phyloP scores from a whole-genome alignment of 108 stramenopile genomes.

The Heterococcus sp. region DNA sequence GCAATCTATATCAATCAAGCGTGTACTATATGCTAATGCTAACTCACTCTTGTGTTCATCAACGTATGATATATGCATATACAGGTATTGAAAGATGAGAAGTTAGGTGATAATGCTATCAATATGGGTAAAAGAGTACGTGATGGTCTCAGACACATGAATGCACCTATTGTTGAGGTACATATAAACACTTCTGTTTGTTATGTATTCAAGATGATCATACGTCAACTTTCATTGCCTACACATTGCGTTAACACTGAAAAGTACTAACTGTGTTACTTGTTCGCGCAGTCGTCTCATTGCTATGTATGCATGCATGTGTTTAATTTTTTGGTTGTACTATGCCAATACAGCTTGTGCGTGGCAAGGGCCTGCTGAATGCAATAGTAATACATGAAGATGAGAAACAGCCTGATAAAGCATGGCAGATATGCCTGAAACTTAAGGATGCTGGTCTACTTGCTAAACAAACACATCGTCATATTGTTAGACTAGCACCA shows the following conservation, averaged over 20 bases:
- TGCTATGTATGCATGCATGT: too few relatives aligned
- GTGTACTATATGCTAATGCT: too few relatives aligned
- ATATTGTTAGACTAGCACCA: constrained; percentile 97
- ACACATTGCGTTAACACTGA: too few relatives aligned
- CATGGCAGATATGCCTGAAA: constrained; percentile 82
- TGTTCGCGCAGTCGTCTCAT: neutral
- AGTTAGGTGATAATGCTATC: constrained; percentile 74
- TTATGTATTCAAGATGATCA: neutral
- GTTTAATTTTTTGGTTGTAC: too few relatives aligned
- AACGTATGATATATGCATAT: too few relatives aligned
- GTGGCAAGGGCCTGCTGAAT: constrained; percentile 91
- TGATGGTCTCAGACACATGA: constrained; percentile 59
- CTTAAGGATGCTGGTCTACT: constrained; percentile 87
- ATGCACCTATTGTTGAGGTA: constrained; percentile 55
- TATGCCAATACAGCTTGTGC: constrained; percentile 69
- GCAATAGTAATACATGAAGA: constrained; percentile 90
- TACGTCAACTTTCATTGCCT: too few relatives aligned
- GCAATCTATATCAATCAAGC: too few relatives aligned
- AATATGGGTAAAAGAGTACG: constrained; percentile 82
- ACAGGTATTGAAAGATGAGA: constrained; percentile 83
- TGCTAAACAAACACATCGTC: constrained; percentile 98
- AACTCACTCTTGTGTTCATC: too few relatives aligned
- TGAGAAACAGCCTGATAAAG: constrained; percentile 75
- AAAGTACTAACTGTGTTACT: too few relatives aligned
- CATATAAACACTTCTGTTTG: neutral